Conservation (phyloP, 768 basidiomycete species). For the Rhodotorula paludigena region DNA sequence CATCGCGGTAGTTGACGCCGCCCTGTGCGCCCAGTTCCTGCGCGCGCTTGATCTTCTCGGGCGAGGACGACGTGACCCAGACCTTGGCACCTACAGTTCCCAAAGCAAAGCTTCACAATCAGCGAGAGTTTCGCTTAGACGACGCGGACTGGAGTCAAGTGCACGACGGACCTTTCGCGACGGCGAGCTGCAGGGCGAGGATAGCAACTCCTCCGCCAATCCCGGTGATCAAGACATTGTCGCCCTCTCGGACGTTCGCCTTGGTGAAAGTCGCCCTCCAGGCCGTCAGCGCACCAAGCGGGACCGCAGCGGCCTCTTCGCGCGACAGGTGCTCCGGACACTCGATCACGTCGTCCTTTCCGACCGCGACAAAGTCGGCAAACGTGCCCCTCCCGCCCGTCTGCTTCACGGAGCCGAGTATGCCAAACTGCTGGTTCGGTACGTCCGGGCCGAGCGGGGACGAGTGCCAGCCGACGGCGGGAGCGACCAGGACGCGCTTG, state of each 20-base stretch:
- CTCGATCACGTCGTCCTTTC: constrained; percentile 58
- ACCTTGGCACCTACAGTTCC: constrained; percentile 53
- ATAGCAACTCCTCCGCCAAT: constrained; percentile 70
- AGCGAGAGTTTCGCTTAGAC: not conserved
- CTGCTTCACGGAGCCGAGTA: constrained; percentile 59
- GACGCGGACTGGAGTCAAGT: not conserved
- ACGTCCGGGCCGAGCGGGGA: constrained; percentile 37
- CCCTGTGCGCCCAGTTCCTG: constrained; percentile 65
- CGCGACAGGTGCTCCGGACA: constrained; percentile 65
- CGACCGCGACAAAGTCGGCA: constrained; percentile 68
- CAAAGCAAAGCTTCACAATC: too few relatives aligned
- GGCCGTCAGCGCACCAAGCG: constrained; percentile 70
- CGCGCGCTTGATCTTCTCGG: constrained; percentile 66
- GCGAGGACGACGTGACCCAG: constrained; percentile 64
- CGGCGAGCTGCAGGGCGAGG: constrained; percentile 65
- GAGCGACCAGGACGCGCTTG: constrained; percentile 33
- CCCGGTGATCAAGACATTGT: constrained; percentile 64
- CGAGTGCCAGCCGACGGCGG: constrained; percentile 31
- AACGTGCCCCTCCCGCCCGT: constrained; percentile 61
- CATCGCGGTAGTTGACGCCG: constrained; percentile 67
- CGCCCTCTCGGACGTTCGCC: constrained; percentile 58
- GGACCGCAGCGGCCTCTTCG: constrained; percentile 62
- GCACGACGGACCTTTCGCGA: constrained; percentile 58
- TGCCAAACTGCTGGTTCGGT: constrained; percentile 54
- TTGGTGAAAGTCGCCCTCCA: constrained; percentile 70